These are phyloP conservation scores for Fusarium citri DNA, from an alignment of 2,329 filamentous ascomycete genomes.

Conservation along the genomic window DNA sequence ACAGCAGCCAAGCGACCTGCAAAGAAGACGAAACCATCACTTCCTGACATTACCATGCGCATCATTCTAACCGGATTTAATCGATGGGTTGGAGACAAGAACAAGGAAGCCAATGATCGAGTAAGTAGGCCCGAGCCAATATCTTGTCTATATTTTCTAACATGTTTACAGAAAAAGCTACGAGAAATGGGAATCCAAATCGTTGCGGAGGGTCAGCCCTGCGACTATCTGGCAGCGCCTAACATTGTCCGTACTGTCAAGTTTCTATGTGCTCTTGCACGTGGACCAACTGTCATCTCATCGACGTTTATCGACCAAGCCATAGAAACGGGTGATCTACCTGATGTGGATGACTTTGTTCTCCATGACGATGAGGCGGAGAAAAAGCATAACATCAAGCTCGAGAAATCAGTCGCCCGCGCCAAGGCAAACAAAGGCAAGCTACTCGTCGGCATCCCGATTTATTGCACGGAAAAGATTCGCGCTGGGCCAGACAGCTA, in stretches of 20 bases:
- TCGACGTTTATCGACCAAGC: conserved; percentile 83
- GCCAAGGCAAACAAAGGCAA: conserved; percentile 81
- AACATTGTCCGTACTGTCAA: conserved; percentile 90
- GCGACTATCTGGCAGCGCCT: conserved; percentile 89
- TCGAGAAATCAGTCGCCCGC: conserved; percentile 74
- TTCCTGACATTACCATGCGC: conserved; percentile 75
- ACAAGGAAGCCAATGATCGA: conserved; percentile 82
- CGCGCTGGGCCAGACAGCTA: conserved; percentile 86
- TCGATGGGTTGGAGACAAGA: conserved; percentile 79
- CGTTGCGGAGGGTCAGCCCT: conserved; percentile 78
- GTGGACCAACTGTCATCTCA: conserved; percentile 80
- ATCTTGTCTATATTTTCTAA: conserved; percentile 34
- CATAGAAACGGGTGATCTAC: conserved; percentile 74
- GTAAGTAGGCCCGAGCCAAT: conserved; percentile 61
- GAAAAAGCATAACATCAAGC: conserved; percentile 73
- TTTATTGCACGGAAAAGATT: conserved; percentile 87
- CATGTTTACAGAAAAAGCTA: conserved; percentile 73
- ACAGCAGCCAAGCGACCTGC: conserved; percentile 62
- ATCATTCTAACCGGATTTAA: conserved; percentile 87
- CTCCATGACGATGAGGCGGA: conserved; percentile 81
- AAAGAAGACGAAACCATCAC: conserved; percentile 71
- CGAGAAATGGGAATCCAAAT: conserved; percentile 86
- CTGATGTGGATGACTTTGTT: conserved; percentile 72
- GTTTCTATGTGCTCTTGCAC: conserved; percentile 88
- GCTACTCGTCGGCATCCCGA: conserved; percentile 78